Evolutionary conservation across 1,284 basidiomycete species (phyloP).

Genomic region (Exobasidium cylindrosporum): DNA sequence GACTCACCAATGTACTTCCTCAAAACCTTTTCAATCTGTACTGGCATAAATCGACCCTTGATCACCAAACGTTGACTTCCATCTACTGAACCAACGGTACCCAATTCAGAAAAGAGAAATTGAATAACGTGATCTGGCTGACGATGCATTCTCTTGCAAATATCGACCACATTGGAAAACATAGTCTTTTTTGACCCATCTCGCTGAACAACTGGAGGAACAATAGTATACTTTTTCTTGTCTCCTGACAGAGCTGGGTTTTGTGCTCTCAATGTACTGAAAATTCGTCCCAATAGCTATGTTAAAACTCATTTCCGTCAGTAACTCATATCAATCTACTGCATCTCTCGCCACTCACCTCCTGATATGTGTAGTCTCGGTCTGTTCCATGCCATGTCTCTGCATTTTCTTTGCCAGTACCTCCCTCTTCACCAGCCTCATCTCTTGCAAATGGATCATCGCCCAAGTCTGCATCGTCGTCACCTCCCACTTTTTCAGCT

Average conservation of each 20-base stretch:
- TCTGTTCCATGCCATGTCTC: conserved; percentile 78
- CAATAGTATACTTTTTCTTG: conserved; percentile 90
- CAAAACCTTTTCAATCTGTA: conserved; percentile 96
- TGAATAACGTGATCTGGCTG: conserved; percentile 98
- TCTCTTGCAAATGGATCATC: conserved; percentile 45
- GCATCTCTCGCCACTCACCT: conserved; percentile 61
- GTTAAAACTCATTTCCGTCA: no score
- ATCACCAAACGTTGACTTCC: conserved; percentile 90
- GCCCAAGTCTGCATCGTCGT: conserved; percentile 60
- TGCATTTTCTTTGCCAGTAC: conserved; percentile 24
- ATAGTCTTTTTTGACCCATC: conserved; percentile 95
- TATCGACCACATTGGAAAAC: conserved; percentile 94
- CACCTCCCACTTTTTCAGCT: conserved; percentile 57
- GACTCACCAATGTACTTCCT: conserved; percentile 84
- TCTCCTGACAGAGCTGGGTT: conserved; percentile 79
- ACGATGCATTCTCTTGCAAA: conserved; percentile 97
- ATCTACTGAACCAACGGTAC: conserved; percentile 93
- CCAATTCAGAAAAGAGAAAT: conserved; percentile 96
- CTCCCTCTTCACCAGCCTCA: conserved; percentile 26
- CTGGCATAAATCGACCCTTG: conserved; percentile 96
- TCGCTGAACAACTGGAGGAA: conserved; percentile 88
- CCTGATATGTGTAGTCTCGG: conserved; percentile 89
- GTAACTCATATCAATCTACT: no score
- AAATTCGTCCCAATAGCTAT: conserved; percentile 88
- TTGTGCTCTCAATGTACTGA: conserved; percentile 82